phyloP scores from a whole-genome alignment of 495 filamentous ascomycete genomes.

The Aspergillus conjunctus region DNA sequence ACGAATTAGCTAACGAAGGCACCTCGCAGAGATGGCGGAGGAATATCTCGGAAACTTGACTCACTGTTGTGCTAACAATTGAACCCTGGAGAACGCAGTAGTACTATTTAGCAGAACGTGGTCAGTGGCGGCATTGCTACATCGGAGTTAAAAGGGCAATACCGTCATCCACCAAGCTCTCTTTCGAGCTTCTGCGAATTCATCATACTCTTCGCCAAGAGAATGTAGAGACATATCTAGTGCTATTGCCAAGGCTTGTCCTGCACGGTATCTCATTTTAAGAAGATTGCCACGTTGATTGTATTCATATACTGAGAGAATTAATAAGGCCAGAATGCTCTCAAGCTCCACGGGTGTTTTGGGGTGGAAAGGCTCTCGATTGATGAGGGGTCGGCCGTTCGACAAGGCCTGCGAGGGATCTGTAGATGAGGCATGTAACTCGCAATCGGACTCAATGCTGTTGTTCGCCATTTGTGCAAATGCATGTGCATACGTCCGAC shows the following conservation, averaged over 20 bases:
- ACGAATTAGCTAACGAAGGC: slow-evolving; percentile 10
- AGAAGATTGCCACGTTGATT: slow-evolving; percentile 61
- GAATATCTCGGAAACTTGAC: slow-evolving; percentile 10
- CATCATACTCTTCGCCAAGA: slow-evolving; percentile 46
- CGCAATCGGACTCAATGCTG: slow-evolving; percentile 58
- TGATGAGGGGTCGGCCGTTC: slow-evolving; percentile 42
- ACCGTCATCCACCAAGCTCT: slow-evolving; percentile 68
- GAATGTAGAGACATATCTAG: slow-evolving; percentile 55
- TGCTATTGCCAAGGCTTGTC: slow-evolving; percentile 57
- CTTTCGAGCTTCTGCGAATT: slow-evolving; percentile 55
- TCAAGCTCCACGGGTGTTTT: slow-evolving; percentile 56
- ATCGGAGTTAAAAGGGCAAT: slow-evolving; percentile 7
- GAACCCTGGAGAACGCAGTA: slow-evolving; percentile 61
- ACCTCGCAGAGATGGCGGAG: neutral
- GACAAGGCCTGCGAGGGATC: slow-evolving; percentile 56
- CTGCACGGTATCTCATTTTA: slow-evolving; percentile 61
- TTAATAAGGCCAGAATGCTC: slow-evolving; percentile 54
- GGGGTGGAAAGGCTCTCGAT: slow-evolving; percentile 54
- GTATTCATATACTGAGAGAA: slow-evolving; percentile 64
- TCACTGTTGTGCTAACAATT: slow-evolving; percentile 61
- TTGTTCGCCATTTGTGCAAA: slow-evolving; percentile 57
- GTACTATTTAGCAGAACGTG: slow-evolving; percentile 39
- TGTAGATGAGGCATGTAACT: slow-evolving; percentile 55
- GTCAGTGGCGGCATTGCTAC: slow-evolving; percentile 15
- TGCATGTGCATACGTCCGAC: slow-evolving; percentile 56